Conservation (phyloP, 2,329 filamentous ascomycete genomes). For the Pseudocercospora fijiensis region DNA sequence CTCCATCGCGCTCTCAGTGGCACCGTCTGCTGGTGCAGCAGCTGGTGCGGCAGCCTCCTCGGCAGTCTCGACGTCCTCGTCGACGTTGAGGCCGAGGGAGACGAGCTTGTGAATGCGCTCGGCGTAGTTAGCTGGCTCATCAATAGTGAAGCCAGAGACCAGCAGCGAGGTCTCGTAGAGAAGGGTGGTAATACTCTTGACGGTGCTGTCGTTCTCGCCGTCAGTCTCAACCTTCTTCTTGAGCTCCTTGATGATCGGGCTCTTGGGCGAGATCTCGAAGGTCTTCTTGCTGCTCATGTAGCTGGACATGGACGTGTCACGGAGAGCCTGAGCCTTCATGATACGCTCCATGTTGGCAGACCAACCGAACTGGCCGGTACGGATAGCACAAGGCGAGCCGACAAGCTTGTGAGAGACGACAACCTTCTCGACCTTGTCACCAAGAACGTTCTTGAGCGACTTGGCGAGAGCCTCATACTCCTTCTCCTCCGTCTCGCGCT, state of each 20-base stretch:
- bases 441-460: slow-evolving; percentile 97
- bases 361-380: slow-evolving; percentile 99
- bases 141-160: slow-evolving; percentile 98
- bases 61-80: slow-evolving; percentile 78
- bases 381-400: slow-evolving; percentile 93
- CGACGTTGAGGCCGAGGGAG: slow-evolving; percentile 93
- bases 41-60: slow-evolving; percentile 58
- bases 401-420: slow-evolving; percentile 97
- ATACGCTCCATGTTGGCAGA: slow-evolving; percentile 99
- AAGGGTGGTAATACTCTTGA: slow-evolving; percentile 98
- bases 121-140: slow-evolving; percentile 95
- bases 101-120: slow-evolving; percentile 99
- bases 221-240: slow-evolving; percentile 99
- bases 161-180: slow-evolving; percentile 98
- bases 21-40: slow-evolving; percentile 61
- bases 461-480: slow-evolving; percentile 94
- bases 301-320: slow-evolving; percentile 98
- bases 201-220: slow-evolving; percentile 96
- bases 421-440: slow-evolving; percentile 99
- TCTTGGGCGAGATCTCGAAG: slow-evolving; percentile 99
- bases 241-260: slow-evolving; percentile 95
- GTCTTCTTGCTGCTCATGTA: slow-evolving; percentile 99
- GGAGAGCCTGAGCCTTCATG: slow-evolving; percentile 99
- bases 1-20: slow-evolving; percentile 95
- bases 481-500: slow-evolving; percentile 96